Conservation (phyloP, 371 early-diverging fungal genomes). For the Fennellomyces sp. region DNA sequence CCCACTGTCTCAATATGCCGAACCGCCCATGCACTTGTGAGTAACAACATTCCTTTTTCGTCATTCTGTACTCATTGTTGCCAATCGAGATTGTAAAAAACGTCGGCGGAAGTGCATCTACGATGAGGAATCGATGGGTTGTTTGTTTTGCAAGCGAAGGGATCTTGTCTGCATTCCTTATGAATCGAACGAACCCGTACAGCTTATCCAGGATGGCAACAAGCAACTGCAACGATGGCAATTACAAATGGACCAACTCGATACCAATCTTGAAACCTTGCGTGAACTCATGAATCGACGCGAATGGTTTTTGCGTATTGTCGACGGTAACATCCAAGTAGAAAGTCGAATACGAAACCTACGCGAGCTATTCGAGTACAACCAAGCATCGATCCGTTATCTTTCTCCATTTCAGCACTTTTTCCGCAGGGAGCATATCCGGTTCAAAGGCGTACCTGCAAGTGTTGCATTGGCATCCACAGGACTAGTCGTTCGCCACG, state of each 20-base stretch:
- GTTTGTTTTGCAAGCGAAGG: background rate
- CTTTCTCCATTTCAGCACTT: background rate
- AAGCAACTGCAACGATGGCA: background rate
- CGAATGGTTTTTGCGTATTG: conserved; percentile 2
- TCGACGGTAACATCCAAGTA: background rate
- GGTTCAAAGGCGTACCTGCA: background rate
- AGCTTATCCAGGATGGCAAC: background rate
- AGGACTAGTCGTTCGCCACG: background rate
- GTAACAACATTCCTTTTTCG: background rate
- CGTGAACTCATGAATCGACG: background rate
- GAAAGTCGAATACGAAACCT: background rate
- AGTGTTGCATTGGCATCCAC: background rate
- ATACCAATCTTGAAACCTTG: background rate
- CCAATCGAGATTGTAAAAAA: background rate
- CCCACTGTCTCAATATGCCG: no score
- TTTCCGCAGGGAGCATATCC: background rate
- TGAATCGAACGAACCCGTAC: background rate
- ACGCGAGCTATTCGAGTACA: background rate
- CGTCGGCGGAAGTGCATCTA: conserved; percentile 2
- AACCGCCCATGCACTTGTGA: background rate
- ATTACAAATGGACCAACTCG: background rate
- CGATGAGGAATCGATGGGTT: no score
- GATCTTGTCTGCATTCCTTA: background rate
- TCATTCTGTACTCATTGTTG: no score
- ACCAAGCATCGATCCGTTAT: background rate